Conservation (phyloP, 345 rosid species). For the Dipteronia sinensis region DNA sequence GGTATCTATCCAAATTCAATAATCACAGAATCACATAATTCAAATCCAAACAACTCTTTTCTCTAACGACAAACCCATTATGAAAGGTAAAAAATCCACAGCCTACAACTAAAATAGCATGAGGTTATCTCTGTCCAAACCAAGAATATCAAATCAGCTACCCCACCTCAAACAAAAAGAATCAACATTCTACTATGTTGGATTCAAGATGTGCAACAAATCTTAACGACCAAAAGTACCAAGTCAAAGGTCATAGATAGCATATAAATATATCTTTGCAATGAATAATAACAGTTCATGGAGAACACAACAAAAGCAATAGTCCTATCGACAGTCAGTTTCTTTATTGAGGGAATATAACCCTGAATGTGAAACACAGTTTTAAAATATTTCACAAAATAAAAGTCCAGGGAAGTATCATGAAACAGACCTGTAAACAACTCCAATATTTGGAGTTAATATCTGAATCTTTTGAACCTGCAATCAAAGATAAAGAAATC, state of each 20-base stretch:
- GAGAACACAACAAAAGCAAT: neutral
- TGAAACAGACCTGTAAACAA: conserved; percentile 81
- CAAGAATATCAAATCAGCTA: neutral
- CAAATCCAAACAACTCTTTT: neutral
- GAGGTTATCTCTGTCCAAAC: neutral
- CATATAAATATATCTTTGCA: neutral
- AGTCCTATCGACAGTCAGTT: neutral
- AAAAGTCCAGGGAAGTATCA: neutral
- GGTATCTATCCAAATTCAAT: neutral
- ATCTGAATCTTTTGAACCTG: conserved; percentile 94
- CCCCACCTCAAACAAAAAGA: neutral
- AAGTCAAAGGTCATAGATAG: neutral
- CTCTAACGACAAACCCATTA: neutral
- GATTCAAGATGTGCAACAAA: neutral
- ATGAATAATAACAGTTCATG: neutral
- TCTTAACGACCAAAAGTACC: neutral
- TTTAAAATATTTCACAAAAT: neutral
- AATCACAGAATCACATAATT: neutral
- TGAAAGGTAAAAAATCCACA: neutral
- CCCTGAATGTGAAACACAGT: neutral
- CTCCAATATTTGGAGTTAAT: conserved; percentile 92
- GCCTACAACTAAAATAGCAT: neutral
- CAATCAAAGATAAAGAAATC: conserved; percentile 3
- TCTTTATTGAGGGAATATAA: neutral
- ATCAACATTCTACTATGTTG: neutral